Base-by-base conservation (phyloP, 305 asterid species). In the Solanum hybrid region DNA sequence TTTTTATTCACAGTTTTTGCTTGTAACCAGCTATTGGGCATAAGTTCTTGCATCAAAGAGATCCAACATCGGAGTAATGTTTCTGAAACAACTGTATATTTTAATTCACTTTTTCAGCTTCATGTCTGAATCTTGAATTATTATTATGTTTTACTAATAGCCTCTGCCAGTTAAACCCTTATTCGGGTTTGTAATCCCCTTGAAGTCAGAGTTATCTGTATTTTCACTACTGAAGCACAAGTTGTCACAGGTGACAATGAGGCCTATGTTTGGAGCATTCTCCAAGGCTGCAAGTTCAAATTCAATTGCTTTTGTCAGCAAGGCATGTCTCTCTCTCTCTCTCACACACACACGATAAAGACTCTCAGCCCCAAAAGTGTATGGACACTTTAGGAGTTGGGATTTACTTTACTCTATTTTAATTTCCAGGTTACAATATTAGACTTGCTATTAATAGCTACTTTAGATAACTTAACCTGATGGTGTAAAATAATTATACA, bases 261-360 rank as follows among this genome's bases (percentile, higher is more conserved):
- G 99, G 94, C 99, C 99, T 37, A 97, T 97, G 99, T 97, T 96
- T 85, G 99, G 99, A 91, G 99, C 97, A 94, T 92, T 95, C 89
- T 98, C 99, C 91, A 93, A 92, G 93, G 98, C 99, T 87, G 99
- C 92, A 85, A 95, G 98, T 89, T 88, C 93, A 77, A 97, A 97
- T 90, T 96, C 99, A 72, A 94, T 97, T 81, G 97, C 99, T 87
- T 97, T 97, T 91, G 98, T 97, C 89, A 96, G 99, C 94, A 95
- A 94, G 95, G 99, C 93, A 91, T 61, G 87, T 10, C 11, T 37
- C 34, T 91, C 61, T 22, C 85, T 85, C 37, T 31, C 26, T 76
- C 78, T 17, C 27, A 3, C 45, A 5, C 81, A 76, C 33, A 31
- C 33, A 31, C 32, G 31, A 29, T 29, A 29, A 29, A 29, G 31